Conservation (phyloP, 805 yeast genomes). For the Candida ficus region DNA sequence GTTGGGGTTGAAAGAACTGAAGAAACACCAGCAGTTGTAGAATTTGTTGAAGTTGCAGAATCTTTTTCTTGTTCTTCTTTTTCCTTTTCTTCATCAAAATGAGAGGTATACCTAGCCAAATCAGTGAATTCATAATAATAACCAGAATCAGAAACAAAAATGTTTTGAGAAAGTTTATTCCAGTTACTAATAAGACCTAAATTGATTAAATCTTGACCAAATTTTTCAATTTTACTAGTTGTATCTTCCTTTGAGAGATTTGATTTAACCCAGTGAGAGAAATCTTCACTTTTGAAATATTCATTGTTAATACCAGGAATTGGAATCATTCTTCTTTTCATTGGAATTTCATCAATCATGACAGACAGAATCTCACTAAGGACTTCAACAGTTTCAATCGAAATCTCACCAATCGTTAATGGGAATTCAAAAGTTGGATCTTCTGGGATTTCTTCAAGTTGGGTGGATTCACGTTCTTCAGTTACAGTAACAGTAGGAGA, state of each 20-base stretch:
- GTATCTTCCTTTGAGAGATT: conserved; percentile 24
- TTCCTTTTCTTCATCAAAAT: conserved; percentile 8
- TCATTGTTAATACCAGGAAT: conserved; percentile 26
- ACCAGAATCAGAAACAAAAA: conserved; percentile 20
- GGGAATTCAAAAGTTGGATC: conserved; percentile 22
- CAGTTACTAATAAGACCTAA: conserved; percentile 24
- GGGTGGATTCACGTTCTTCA: not conserved
- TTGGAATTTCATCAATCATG: conserved; percentile 16
- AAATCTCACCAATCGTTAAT: conserved; percentile 16
- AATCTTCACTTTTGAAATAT: conserved; percentile 26
- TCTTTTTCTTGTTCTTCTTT: not conserved
- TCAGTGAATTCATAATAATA: conserved; percentile 25
- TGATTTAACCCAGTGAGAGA: conserved; percentile 22
- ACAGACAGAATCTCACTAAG: conserved; percentile 10
- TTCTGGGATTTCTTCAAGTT: conserved; percentile 14
- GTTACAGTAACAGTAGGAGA: not conserved
- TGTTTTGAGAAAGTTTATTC: conserved; percentile 17
- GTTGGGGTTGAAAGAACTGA: not conserved
- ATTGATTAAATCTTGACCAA: conserved; percentile 28
- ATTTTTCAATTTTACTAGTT: conserved; percentile 25
- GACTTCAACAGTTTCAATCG: conserved; percentile 12
- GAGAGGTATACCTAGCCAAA: conserved; percentile 20
- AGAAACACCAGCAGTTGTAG: not conserved
- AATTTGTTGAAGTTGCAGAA: not conserved
- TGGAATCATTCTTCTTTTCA: conserved; percentile 25